phyloP scores from a whole-genome alignment of 2,329 filamentous ascomycete genomes.

The Cercospora sp. region DNA sequence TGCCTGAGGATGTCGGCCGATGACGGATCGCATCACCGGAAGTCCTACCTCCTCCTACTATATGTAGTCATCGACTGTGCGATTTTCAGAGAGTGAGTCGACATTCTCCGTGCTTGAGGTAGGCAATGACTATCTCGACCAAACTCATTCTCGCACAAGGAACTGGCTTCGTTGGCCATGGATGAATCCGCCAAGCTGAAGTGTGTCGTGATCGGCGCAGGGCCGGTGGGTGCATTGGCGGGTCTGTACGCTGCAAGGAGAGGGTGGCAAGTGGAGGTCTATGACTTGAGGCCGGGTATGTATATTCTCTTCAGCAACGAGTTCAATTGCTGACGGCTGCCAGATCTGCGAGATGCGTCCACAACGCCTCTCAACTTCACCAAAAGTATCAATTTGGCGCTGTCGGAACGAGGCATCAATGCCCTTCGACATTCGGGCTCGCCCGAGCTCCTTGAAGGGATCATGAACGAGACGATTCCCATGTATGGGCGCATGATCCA shows the following conservation, averaged over 20 bases:
- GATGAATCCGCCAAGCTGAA: conserved; percentile 26
- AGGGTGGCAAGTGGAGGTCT: conserved; percentile 88
- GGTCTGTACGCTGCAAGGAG: conserved; percentile 88
- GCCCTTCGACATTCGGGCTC: conserved; percentile 72
- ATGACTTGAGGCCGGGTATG: conserved; percentile 86
- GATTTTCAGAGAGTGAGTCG: not conserved
- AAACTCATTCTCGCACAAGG: conserved; percentile 20
- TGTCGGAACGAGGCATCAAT: conserved; percentile 91
- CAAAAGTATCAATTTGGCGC: conserved; percentile 95
- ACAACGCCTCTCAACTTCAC: conserved; percentile 91
- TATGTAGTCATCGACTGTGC: conserved; percentile 14
- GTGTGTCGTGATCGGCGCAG: conserved; percentile 78
- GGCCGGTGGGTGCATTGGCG: conserved; percentile 87
- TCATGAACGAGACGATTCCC: conserved; percentile 78
- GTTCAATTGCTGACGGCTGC: conserved; percentile 16
- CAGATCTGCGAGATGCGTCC: conserved; percentile 81
- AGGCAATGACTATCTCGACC: conserved; percentile 19
- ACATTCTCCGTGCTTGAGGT: not conserved
- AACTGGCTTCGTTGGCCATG: conserved; percentile 20
- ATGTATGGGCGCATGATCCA: conserved; percentile 99
- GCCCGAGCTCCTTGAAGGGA: conserved; percentile 66
- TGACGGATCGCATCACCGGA: conserved; percentile 17
- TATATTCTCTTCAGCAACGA: not conserved
- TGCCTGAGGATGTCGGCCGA: conserved; percentile 5
- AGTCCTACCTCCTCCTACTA: not conserved